These are phyloP conservation scores for Cystobasidium slooffiae DNA, from an alignment of 1,284 basidiomycete genomes.

Conservation along the genomic window DNA sequence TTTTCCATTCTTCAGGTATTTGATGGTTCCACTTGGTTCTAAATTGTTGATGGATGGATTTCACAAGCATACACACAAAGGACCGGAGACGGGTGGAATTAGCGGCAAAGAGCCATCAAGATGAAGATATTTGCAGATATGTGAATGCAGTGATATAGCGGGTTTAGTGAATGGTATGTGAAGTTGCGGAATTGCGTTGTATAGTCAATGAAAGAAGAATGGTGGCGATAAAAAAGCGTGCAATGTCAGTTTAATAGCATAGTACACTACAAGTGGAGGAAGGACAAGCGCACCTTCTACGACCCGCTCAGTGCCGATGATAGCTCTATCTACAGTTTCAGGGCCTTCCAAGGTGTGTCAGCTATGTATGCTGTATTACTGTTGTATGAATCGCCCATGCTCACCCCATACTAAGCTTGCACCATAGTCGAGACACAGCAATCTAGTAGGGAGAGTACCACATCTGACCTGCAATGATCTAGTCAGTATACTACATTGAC, in stretches of 20 bases:
- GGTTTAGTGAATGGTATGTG: not conserved
- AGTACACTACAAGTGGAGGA: not conserved
- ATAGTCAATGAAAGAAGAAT: not conserved
- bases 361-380: not conserved
- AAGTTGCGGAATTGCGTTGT: not conserved
- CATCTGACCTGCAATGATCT: slow-evolving; percentile 28
- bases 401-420: slow-evolving; percentile 90
- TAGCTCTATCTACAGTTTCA: slow-evolving; percentile 94
- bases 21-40: slow-evolving; percentile 83
- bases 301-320: slow-evolving; percentile 78
- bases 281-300: slow-evolving; percentile 71
- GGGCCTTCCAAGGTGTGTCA: slow-evolving; percentile 60
- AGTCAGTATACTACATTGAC: not conserved
- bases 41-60: not conserved
- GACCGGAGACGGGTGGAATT: too few species aligned
- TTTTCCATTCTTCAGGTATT: slow-evolving; percentile 72
- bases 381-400: not conserved
- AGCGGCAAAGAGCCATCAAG: too few species aligned
- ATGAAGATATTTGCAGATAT: too few species aligned
- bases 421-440: slow-evolving; percentile 89
- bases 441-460: slow-evolving; percentile 68
- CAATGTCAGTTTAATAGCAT: slow-evolving; percentile 56
- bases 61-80: too few species aligned
- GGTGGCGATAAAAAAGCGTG: not conserved
- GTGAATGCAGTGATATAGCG: too few species aligned